Evolutionary conservation across 2,329 filamentous ascomycete species (phyloP).

Genomic region (Arthrobotrys sinensis): DNA sequence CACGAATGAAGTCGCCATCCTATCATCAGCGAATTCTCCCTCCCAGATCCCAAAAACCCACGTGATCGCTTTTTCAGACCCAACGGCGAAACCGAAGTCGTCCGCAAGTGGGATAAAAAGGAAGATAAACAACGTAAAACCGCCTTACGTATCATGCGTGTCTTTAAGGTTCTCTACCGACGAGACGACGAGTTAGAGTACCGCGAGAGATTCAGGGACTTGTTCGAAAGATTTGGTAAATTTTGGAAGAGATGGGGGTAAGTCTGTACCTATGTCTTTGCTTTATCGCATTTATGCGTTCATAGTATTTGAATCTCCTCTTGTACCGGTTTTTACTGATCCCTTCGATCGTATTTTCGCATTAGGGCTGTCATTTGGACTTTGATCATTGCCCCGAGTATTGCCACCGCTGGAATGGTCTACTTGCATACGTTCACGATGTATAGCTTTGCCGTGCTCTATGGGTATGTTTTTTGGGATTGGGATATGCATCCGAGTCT

Average conservation of each 20-base stretch:
- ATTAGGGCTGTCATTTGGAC: not conserved
- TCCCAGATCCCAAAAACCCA: not conserved
- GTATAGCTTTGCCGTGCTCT: not conserved
- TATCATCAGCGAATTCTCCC: not conserved
- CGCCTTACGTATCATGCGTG: not conserved
- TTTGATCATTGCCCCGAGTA: not conserved
- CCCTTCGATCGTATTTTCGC: too few relatives aligned
- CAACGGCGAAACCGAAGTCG: not conserved
- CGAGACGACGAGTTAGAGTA: not conserved
- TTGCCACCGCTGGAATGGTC: not conserved
- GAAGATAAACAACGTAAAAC: not conserved
- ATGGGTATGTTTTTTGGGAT: constrained; percentile 4
- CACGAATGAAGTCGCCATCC: not conserved
- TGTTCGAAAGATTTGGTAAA: not conserved
- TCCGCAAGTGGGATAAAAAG: not conserved
- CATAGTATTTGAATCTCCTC: too few relatives aligned
- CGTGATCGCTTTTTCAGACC: constrained; percentile 9
- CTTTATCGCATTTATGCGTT: too few relatives aligned
- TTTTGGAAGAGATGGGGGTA: not conserved
- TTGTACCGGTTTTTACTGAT: too few relatives aligned
- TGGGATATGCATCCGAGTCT: constrained; percentile 3
- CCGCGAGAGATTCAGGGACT: not conserved
- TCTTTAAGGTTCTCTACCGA: not conserved
- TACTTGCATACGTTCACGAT: not conserved
- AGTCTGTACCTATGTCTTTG: not conserved